Conservation (phyloP, 805 yeast species). For the Teunomyces funiuensis region DNA sequence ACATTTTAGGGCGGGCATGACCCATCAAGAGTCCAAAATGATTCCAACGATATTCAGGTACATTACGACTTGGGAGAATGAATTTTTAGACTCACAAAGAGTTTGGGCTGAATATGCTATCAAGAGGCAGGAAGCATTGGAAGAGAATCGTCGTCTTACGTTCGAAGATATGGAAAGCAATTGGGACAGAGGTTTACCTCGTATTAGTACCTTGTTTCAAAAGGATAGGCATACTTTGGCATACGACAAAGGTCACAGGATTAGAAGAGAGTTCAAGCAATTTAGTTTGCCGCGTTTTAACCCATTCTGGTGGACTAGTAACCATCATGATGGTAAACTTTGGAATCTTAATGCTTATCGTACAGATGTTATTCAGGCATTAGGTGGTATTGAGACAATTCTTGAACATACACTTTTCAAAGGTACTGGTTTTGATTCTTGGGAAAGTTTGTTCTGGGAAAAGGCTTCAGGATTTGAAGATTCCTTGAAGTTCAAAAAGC, state of each 20-base stretch:
- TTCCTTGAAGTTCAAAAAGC: constrained; percentile 87
- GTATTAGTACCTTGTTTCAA: constrained; percentile 92
- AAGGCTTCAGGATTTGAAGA: constrained; percentile 97
- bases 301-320: constrained; percentile 96
- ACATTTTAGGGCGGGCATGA: constrained; percentile 92
- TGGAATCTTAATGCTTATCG: constrained; percentile 94
- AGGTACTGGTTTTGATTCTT: constrained; percentile 95
- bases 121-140: constrained; percentile 81
- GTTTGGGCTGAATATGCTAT: constrained; percentile 98
- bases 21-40: constrained; percentile 71
- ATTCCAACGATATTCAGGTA: constrained; percentile 94
- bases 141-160: constrained; percentile 80
- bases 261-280: constrained; percentile 75
- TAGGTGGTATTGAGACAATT: constrained; percentile 96
- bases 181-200: constrained; percentile 97
- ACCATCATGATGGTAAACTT: constrained; percentile 90
- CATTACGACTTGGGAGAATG: constrained; percentile 95
- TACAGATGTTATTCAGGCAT: constrained; percentile 93
- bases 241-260: constrained; percentile 89
- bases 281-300: constrained; percentile 69
- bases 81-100: constrained; percentile 87
- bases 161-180: constrained; percentile 91
- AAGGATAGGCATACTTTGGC: constrained; percentile 93
- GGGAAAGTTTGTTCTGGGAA: constrained; percentile 99
- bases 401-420: constrained; percentile 91